phyloP scores from a whole-genome alignment of 495 filamentous ascomycete species.

The Penicillium macrosclerotiorum region DNA sequence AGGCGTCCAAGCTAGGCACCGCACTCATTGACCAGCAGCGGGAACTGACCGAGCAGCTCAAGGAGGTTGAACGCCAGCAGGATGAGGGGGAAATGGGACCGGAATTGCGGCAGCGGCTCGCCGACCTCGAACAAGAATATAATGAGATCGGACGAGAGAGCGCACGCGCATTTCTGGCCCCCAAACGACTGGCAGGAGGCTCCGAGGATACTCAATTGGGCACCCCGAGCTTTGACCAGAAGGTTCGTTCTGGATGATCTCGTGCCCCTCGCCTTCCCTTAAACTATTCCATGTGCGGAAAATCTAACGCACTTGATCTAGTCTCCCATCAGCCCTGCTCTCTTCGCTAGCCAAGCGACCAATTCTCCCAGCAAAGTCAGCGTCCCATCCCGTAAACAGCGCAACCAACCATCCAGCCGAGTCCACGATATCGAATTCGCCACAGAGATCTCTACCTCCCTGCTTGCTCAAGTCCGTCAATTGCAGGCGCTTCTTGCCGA shows the following conservation, averaged over 20 bases:
- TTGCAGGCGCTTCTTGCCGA: conserved; percentile 79
- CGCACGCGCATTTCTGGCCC: conserved; percentile 77
- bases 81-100: conserved; percentile 78
- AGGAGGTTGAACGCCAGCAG: conserved; percentile 78
- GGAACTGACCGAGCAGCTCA: conserved; percentile 74
- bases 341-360: conserved; percentile 80
- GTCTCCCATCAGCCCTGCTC: conserved; percentile 71
- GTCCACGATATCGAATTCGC: conserved; percentile 95
- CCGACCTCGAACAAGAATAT: conserved; percentile 89
- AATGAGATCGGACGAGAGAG: conserved; percentile 91
- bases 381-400: conserved; percentile 78
- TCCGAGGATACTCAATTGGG: conserved; percentile 53
- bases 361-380: conserved; percentile 86
- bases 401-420: conserved; percentile 83
- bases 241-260: conserved; percentile 41
- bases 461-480: conserved; percentile 85
- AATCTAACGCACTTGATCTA: conserved; percentile 28
- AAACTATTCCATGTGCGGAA: background rate
- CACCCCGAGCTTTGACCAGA: conserved; percentile 62
- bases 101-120: conserved; percentile 77
- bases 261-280: background rate
- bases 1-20: conserved; percentile 83
- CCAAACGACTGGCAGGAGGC: conserved; percentile 72
- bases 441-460: conserved; percentile 87
- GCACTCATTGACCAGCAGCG: conserved; percentile 81